Percentiles rank a stretch among this genome's conserved stretches.
phyloP scores from a whole-genome alignment of 495 filamentous ascomycete species.

The Venustampulla echinocandica region DNA sequence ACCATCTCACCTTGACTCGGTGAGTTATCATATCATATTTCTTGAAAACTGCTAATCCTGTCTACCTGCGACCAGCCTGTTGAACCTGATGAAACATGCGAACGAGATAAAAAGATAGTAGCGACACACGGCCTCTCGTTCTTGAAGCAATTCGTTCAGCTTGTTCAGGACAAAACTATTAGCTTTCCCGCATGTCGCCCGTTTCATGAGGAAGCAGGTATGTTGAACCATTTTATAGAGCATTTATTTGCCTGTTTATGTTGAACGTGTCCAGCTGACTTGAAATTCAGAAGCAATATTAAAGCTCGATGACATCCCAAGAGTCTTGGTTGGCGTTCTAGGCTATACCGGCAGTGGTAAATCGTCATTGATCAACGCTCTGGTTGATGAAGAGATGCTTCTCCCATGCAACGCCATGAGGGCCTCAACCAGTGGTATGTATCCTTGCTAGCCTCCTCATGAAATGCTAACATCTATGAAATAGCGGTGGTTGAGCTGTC shows the following conservation, averaged over 20 bases:
- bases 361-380: conserved; percentile 40
- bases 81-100: no score
- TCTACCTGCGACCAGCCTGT: no score
- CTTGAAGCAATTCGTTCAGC: no score
- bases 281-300: neutral
- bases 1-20: no score
- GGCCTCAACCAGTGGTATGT: conserved; percentile 41
- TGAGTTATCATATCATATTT: no score
- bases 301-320: neutral
- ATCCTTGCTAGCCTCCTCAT: conserved; percentile 13
- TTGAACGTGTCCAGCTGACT: neutral
- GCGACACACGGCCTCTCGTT: no score
- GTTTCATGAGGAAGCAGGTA: no score
- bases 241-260: neutral
- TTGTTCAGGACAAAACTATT: no score
- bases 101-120: no score
- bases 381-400: conserved; percentile 32
- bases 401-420: conserved; percentile 23
- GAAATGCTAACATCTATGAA: neutral
- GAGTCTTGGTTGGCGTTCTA: conserved; percentile 36
- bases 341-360: conserved; percentile 44
- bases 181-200: no score
- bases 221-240: neutral
- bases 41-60: no score
- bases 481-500: conserved; percentile 55